Conservation (phyloP, 2,329 filamentous ascomycete genomes). For the Tolypocladium amazonense region DNA sequence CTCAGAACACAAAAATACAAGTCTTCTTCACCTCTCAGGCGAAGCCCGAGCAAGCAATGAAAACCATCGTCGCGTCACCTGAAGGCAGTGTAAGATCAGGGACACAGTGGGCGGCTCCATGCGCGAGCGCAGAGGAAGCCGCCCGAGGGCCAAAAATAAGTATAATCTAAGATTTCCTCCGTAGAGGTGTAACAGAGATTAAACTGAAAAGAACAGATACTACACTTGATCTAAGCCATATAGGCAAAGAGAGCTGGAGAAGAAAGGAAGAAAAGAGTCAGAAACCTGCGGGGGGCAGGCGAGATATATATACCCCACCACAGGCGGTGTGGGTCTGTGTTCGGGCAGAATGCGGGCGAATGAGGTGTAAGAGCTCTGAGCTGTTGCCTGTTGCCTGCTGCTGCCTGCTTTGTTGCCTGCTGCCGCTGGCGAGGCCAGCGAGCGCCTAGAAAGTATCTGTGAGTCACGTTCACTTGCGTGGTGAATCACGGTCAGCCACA, state of each 20-base stretch:
- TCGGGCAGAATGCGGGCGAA: slow-evolving; percentile 4
- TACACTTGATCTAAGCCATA: slow-evolving; percentile 85
- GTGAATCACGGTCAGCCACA: background rate
- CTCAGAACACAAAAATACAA: slow-evolving; percentile 14
- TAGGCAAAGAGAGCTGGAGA: slow-evolving; percentile 37
- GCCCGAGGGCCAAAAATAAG: slow-evolving; percentile 43
- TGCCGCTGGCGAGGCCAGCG: background rate
- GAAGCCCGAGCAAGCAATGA: slow-evolving; percentile 27
- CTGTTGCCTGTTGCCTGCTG: background rate
- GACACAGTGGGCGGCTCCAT: slow-evolving; percentile 29
- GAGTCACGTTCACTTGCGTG: background rate
- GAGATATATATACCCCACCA: slow-evolving; percentile 13
- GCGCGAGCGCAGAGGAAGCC: slow-evolving; percentile 30
- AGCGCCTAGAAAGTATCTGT: background rate
- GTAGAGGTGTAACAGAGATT: slow-evolving; percentile 81
- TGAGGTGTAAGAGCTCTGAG: background rate
- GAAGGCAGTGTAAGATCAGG: slow-evolving; percentile 35
- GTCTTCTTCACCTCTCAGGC: slow-evolving; percentile 33
- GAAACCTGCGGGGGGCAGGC: slow-evolving; percentile 2
- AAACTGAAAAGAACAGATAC: slow-evolving; percentile 97
- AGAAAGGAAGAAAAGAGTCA: slow-evolving; percentile 17
- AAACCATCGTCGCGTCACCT: slow-evolving; percentile 30
- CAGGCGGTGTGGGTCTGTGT: slow-evolving; percentile 3
- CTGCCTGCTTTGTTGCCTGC: background rate
- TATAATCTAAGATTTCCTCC: slow-evolving; percentile 68